phyloP scores from a whole-genome alignment of 202 grass and related monocot genomes.

The Zizania palustris region DNA sequence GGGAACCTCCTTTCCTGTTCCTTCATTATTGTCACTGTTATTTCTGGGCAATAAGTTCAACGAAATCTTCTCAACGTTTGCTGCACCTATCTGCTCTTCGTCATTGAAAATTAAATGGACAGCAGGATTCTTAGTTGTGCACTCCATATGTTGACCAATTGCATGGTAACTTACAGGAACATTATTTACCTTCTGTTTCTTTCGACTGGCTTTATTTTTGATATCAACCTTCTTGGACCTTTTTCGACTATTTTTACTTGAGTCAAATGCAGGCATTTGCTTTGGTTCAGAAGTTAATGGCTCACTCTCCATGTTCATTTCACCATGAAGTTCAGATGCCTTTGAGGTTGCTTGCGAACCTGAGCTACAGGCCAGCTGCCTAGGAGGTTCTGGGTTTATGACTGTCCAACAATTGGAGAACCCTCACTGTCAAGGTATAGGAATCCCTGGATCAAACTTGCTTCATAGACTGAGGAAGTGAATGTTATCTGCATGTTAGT shows the following conservation, averaged over 20 bases:
- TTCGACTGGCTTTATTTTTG: constrained; percentile 14
- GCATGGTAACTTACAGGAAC: constrained; percentile 22
- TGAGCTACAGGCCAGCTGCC: constrained; percentile 21
- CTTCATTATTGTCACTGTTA: constrained; percentile 16
- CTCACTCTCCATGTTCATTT: constrained; percentile 27
- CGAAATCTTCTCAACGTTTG: constrained; percentile 30
- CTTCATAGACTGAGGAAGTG: constrained; percentile 55
- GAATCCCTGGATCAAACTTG: constrained; percentile 70
- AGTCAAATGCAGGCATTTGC: constrained; percentile 25
- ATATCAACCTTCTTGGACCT: constrained; percentile 52
- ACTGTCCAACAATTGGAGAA: constrained; percentile 60
- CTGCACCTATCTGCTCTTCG: constrained; percentile 10
- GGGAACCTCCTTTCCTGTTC: constrained; percentile 19
- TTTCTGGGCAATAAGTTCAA: not conserved
- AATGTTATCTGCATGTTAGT: constrained; percentile 31
- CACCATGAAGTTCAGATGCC: constrained; percentile 5
- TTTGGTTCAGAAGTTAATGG: constrained; percentile 41
- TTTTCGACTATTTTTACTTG: constrained; percentile 49
- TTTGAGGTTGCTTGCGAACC: constrained; percentile 32
- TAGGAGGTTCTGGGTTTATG: constrained; percentile 40
- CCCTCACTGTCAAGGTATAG: constrained; percentile 62
- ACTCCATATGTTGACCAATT: constrained; percentile 27
- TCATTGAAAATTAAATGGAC: not conserved
- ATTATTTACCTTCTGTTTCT: constrained; percentile 39
- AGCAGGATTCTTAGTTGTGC: constrained; percentile 21